A percentile compares a stretch with the other conserved stretches of the same genome.
Evolutionary conservation across 1,139 yeast genomes (phyloP).

Genomic region (Suhomyces wounanorum): DNA sequence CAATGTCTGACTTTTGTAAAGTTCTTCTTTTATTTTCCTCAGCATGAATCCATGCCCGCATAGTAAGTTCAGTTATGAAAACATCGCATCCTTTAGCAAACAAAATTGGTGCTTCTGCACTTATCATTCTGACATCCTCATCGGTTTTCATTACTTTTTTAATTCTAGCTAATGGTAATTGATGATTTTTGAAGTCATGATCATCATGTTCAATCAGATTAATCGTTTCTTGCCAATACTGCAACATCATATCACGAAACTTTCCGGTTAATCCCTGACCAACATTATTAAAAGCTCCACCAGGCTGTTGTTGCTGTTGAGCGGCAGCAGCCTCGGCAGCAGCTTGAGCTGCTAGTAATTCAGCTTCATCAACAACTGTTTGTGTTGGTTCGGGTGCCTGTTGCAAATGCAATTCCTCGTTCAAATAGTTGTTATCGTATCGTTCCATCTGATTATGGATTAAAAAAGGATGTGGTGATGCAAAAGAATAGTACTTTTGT

Average conservation of each 20-base stretch:
- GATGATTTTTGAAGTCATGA: constrained; percentile 92
- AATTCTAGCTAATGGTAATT: constrained; percentile 89
- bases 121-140: constrained; percentile 94
- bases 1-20: constrained; percentile 89
- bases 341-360: constrained; percentile 42
- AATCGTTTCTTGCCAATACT: constrained; percentile 95
- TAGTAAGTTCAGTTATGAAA: constrained; percentile 91
- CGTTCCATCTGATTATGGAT: constrained; percentile 13
- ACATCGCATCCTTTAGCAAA: constrained; percentile 98
- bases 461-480: not conserved
- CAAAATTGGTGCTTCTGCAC: constrained; percentile 95
- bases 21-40: constrained; percentile 95
- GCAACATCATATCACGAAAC: constrained; percentile 86
- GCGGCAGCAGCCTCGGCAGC: constrained; percentile 54
- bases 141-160: constrained; percentile 98
- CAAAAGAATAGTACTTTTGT: not conserved
- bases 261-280: constrained; percentile 89
- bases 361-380: constrained; percentile 22
- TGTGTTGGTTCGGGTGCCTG: constrained; percentile 15
- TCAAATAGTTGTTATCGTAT: constrained; percentile 19
- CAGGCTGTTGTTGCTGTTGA: constrained; percentile 48
- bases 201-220: constrained; percentile 87
- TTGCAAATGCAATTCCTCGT: constrained; percentile 17
- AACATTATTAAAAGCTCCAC: constrained; percentile 85
- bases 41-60: constrained; percentile 99